Conservation (phyloP, 2,329 filamentous ascomycete genomes). For the Ophiostoma ips region DNA sequence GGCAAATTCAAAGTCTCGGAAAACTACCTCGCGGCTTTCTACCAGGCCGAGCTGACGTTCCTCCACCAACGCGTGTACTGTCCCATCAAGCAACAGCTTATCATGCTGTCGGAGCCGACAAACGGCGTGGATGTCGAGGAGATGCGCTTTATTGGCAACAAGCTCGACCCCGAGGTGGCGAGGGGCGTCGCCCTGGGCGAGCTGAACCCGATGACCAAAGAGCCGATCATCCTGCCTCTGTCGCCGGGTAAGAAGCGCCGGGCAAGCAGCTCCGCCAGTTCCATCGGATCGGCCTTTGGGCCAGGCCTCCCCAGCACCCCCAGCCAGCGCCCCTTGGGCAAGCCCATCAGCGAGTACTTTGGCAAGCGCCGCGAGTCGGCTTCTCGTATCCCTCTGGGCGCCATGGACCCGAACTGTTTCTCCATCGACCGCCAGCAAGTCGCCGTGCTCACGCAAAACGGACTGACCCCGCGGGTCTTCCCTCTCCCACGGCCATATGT, state of each 20-base stretch:
- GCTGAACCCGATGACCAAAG: slow-evolving; percentile 79
- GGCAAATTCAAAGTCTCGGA: slow-evolving; percentile 69
- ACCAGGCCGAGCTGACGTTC: slow-evolving; percentile 82
- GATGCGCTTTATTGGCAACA: slow-evolving; percentile 69
- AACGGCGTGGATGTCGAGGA: slow-evolving; percentile 49
- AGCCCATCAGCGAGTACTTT: slow-evolving; percentile 43
- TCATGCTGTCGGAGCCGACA: slow-evolving; percentile 58
- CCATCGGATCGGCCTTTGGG: slow-evolving; percentile 13
- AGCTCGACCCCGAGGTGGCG: slow-evolving; percentile 56
- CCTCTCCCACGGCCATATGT: slow-evolving; percentile 45
- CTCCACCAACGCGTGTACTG: slow-evolving; percentile 92
- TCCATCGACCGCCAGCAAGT: slow-evolving; percentile 34
- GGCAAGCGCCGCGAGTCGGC: slow-evolving; percentile 27
- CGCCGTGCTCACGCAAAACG: slow-evolving; percentile 34
- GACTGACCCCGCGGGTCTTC: slow-evolving; percentile 40
- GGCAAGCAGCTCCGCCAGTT: slow-evolving; percentile 20
- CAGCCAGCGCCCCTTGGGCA: slow-evolving; percentile 19
- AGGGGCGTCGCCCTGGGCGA: slow-evolving; percentile 66
- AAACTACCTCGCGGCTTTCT: slow-evolving; percentile 69
- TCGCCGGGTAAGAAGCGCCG: slow-evolving; percentile 27
- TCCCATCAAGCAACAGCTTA: slow-evolving; percentile 53
- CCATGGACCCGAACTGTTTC: slow-evolving; percentile 50
- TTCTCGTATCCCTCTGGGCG: slow-evolving; percentile 40
- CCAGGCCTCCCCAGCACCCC: neutral
- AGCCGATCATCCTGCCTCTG: slow-evolving; percentile 34